Evolutionary conservation across 306 rosid species (phyloP).

Genomic region (cucumber (Cucumis sativus)): Cucumber_9930_V3 NC_026656.2:599001-599500

Average conservation of each 20-base stretch:
- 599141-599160: neutral
- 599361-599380: neutral
- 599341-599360: neutral
- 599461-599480: neutral
- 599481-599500: neutral
- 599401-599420: neutral
- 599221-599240: neutral
- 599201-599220: neutral
- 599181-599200: too few relatives aligned
- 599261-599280: neutral
- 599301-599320: neutral
- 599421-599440: neutral
- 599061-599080: too few relatives aligned
- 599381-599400: neutral
- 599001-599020: too few relatives aligned
- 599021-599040: too few relatives aligned
- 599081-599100: neutral
- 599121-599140: neutral
- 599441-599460: neutral
- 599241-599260: neutral
- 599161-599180: too few relatives aligned
- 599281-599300: neutral
- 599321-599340: neutral
- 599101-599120: neutral
- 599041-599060: too few relatives aligned